Percentiles rank a stretch among this genome's conserved stretches.
Evolutionary conservation across 208 protist genomes (phyloP).

Genomic region (Trypanosoma melophagium): DNA sequence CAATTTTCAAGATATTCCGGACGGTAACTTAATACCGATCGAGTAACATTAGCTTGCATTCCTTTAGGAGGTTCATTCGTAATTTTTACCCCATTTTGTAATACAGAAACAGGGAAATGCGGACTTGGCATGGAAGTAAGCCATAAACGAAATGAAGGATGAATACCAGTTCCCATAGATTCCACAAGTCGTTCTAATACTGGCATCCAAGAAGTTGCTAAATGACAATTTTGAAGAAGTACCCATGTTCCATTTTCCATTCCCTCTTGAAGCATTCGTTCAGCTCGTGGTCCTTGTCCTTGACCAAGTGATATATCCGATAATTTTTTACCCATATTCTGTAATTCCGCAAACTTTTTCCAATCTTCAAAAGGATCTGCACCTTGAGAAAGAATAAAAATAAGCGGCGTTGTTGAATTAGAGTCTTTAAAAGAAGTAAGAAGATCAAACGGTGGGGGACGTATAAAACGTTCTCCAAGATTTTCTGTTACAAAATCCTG

Average conservation of each 20-base stretch:
- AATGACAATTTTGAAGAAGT: slow-evolving; percentile 98
- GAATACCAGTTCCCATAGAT: slow-evolving; percentile 80
- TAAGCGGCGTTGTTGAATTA: slow-evolving; percentile 90
- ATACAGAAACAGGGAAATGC: slow-evolving; percentile 97
- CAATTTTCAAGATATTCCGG: slow-evolving; percentile 88
- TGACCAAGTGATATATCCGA: slow-evolving; percentile 97
- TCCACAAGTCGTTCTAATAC: slow-evolving; percentile 96
- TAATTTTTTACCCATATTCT: slow-evolving; percentile 95
- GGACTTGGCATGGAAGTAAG: slow-evolving; percentile 97
- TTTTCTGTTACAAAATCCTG: slow-evolving; percentile 93
- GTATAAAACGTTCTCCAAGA: slow-evolving; percentile 94
- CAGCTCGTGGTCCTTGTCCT: slow-evolving; percentile 97
- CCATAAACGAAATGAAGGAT: slow-evolving; percentile 98
- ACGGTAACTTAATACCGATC: slow-evolving; percentile 80
- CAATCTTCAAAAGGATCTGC: slow-evolving; percentile 97
- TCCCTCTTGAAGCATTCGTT: slow-evolving; percentile 92
- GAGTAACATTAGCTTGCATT: slow-evolving; percentile 95
- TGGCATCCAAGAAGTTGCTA: slow-evolving; percentile 98
- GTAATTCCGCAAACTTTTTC: slow-evolving; percentile 95
- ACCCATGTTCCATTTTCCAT: slow-evolving; percentile 96
- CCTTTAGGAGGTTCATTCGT: slow-evolving; percentile 99
- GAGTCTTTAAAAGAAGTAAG: slow-evolving; percentile 94
- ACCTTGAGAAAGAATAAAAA: slow-evolving; percentile 98
- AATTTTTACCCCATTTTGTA: slow-evolving; percentile 99
- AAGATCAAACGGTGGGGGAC: slow-evolving; percentile 97